These are phyloP conservation scores for Phytophthora multivora DNA, from an alignment of 352 stramenopile genomes.

Conservation along the genomic window DNA sequence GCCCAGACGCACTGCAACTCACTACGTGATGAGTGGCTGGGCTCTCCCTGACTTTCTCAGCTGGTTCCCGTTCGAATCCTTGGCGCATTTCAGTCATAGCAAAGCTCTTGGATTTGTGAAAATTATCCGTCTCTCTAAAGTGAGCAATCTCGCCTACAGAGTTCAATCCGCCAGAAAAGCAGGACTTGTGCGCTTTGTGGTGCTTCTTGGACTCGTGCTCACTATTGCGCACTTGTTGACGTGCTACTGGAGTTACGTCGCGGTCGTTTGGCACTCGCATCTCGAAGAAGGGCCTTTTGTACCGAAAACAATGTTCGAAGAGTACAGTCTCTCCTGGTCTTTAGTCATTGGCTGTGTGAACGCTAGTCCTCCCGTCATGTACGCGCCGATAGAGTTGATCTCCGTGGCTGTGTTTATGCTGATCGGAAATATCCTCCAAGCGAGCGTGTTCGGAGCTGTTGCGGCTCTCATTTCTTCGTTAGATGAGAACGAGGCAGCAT, in stretches of 20 bases:
- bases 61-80: constrained; percentile 66
- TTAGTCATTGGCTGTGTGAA: constrained; percentile 69
- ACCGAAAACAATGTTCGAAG: constrained; percentile 27
- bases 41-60: constrained; percentile 62
- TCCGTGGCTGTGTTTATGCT: constrained; percentile 72
- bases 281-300: constrained; percentile 38
- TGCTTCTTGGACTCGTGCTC: constrained; percentile 55
- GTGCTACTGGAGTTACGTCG: constrained; percentile 68
- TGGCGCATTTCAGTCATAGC: constrained; percentile 36
- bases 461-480: constrained; percentile 69
- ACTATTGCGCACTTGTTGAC: constrained; percentile 55
- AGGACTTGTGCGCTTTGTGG: constrained; percentile 55
- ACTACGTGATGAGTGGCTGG: constrained; percentile 67
- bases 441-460: constrained; percentile 70
- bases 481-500: constrained; percentile 63
- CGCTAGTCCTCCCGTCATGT: constrained; percentile 62
- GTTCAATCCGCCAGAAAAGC: constrained; percentile 69
- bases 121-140: constrained; percentile 67
- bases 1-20: constrained; percentile 37
- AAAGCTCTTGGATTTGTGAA: constrained; percentile 60
- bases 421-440: constrained; percentile 67
- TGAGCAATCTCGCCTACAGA: constrained; percentile 56
- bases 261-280: constrained; percentile 47
- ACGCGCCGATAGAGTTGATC: constrained; percentile 47
- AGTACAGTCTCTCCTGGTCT: constrained; percentile 63